These are phyloP conservation scores for Hymenoscyphus albidus DNA, from an alignment of 2,329 filamentous ascomycete species.

Conservation along the genomic window DNA sequence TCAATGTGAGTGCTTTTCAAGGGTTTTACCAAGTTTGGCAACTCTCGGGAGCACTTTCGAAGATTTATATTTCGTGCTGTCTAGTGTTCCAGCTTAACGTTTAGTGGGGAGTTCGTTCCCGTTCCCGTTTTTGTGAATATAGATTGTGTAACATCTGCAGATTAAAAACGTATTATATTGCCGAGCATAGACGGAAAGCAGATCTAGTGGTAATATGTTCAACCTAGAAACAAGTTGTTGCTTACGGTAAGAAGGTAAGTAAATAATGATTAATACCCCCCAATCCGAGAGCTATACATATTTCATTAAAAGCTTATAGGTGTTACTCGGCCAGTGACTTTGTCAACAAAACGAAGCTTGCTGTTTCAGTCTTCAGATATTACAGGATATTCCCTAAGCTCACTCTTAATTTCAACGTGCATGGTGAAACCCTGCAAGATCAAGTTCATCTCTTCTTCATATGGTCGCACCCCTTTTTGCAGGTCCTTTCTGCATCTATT, in stretches of 20 bases:
- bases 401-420: not conserved
- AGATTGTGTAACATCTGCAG: not conserved
- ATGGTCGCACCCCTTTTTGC: not conserved
- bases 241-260: not conserved
- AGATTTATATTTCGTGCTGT: not conserved
- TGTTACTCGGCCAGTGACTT: not conserved
- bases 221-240: not conserved
- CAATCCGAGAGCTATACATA: no score
- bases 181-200: not conserved
- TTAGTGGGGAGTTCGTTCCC: not conserved
- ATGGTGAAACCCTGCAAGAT: not conserved
- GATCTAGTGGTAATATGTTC: not conserved
- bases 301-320: no score
- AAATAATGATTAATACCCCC: no score
- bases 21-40: not conserved
- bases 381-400: not conserved
- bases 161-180: not conserved
- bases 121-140: not conserved
- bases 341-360: not conserved
- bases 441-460: not conserved
- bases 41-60: not conserved
- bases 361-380: not conserved
- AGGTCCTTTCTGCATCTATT: not conserved
- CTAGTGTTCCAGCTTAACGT: not conserved
- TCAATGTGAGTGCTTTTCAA: not conserved